Percentiles rank a stretch among this genome's conserved stretches.
Conservation (phyloP, 352 stramenopile genomes). For the Elongisporangium anandrum region DNA sequence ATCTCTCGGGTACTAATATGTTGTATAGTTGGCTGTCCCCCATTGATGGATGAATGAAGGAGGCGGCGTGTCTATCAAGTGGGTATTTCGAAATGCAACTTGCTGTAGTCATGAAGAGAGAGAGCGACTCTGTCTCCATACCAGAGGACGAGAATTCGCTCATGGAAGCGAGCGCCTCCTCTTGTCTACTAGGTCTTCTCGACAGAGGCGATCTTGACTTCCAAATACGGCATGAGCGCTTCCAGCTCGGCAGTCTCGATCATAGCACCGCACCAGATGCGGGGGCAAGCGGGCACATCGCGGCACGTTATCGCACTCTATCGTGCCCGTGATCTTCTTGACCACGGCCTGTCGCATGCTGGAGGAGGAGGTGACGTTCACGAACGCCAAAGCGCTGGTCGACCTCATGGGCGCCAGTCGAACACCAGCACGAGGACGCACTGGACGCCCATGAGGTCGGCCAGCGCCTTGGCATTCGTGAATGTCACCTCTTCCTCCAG, state of each 20-base stretch:
- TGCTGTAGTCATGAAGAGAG: too few relatives aligned
- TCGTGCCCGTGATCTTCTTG: conserved; percentile 94
- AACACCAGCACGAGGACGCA: conserved; percentile 90
- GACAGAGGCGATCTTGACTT: conserved; percentile 63
- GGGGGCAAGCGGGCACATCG: conserved; percentile 95
- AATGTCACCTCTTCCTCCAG: conserved; percentile 91
- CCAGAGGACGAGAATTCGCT: too few relatives aligned
- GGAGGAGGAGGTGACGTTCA: conserved; percentile 76
- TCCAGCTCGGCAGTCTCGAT: conserved; percentile 98
- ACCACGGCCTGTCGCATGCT: conserved; percentile 93
- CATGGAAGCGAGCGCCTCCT: background rate
- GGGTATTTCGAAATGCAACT: too few relatives aligned
- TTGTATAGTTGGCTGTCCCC: too few relatives aligned
- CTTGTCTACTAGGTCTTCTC: conserved; percentile 20
- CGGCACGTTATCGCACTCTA: conserved; percentile 95
- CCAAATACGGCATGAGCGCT: conserved; percentile 95
- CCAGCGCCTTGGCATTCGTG: conserved; percentile 80
- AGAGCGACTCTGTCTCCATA: too few relatives aligned
- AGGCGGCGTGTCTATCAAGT: too few relatives aligned
- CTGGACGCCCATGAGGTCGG: conserved; percentile 87
- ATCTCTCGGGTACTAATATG: too few relatives aligned
- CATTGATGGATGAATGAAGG: too few relatives aligned
- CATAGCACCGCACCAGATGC: conserved; percentile 99
- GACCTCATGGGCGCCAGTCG: conserved; percentile 87
- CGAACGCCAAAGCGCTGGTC: conserved; percentile 82